Base-by-base conservation (phyloP, 2,329 filamentous ascomycete species). In the Peltaster fructicola region DNA sequence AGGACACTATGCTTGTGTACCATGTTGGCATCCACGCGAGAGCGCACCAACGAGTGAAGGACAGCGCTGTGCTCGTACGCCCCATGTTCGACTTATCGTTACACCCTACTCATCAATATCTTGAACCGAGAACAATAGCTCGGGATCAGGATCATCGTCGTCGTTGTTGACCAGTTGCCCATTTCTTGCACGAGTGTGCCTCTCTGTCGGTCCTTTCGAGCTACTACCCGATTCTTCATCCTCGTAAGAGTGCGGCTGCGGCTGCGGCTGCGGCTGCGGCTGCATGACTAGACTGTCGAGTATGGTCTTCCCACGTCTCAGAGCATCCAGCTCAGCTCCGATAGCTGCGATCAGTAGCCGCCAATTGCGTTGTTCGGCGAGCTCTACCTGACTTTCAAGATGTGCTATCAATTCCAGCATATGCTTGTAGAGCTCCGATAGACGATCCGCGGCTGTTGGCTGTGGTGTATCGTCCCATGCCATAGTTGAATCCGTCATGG, bases 341-440 rank as follows among this genome's bases (percentile, higher is more conserved):
- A 85, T 69, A 7, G 75, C 76, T 25, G 68, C 77, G 4, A 82
- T 70, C 10, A 85, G 56, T 9, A 84, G 52, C 29, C 74, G 82
- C 77, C 78, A 85, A 9, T 63, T 60, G 29, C 65, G 65, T 1
- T 57, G 52, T 31, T 76, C 66, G 0, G 72, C 72, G 3, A 61
- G 42, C 2, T 57, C 51, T 14, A 71, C 40, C 11, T 62, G 59
- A 9, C 56, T 49, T 26, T 70, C 60, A 4, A 85, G 49, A 3
- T 62, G 59, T 1, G 40, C 37, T 8, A 73, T 60, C 4, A 73
- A 62, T 3, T 41, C 43, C 14, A 61, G 54, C 60, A 82, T 72
- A 31, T 63, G 58, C 4, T 38, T 42, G 10, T 75, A 50, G 28
- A 63, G 44, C 14, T 37, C 40, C 15, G 38, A 38, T 21, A 42